phyloP scores from a whole-genome alignment of 1,284 basidiomycete genomes.

The Tausonia pullulans region DNA sequence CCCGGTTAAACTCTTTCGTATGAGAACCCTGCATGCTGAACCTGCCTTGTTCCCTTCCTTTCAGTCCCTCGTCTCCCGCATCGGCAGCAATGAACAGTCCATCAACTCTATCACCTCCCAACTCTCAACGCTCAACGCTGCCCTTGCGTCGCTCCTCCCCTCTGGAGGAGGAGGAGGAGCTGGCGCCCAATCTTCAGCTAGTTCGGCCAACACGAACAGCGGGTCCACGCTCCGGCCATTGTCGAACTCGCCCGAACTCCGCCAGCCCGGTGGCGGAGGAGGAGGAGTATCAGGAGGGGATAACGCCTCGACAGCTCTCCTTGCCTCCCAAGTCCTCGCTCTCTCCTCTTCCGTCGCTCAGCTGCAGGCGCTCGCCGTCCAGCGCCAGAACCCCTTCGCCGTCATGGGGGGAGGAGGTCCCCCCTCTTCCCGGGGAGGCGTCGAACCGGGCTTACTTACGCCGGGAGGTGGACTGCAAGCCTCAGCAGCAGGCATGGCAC shows the following conservation, averaged over 20 bases:
- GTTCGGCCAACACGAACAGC: background rate
- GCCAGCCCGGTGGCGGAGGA: background rate
- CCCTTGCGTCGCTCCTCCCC: constrained; percentile 10
- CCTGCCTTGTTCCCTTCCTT: background rate
- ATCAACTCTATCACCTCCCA: constrained; percentile 8
- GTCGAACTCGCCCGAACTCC: background rate
- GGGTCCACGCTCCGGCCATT: background rate
- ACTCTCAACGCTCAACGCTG: constrained; percentile 5
- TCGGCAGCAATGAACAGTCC: background rate
- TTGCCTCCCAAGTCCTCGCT: constrained; percentile 13
- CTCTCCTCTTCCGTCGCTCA: constrained; percentile 14
- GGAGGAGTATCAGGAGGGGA: background rate
- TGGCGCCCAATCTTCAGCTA: background rate
- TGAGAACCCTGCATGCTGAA: too few relatives aligned
- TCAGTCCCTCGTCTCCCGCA: constrained; percentile 5
- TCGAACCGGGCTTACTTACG: background rate
- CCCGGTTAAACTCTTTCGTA: background rate
- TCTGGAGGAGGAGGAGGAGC: too few relatives aligned
- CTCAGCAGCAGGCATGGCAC: background rate
- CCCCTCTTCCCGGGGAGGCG: background rate
- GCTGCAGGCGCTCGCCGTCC: constrained; percentile 9
- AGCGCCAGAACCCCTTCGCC: background rate
- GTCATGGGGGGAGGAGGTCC: background rate
- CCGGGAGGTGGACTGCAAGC: background rate
- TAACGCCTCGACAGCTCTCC: background rate